Conservation (phyloP, 2,329 filamentous ascomycete species). For the Cercospora nicotianae region DNA sequence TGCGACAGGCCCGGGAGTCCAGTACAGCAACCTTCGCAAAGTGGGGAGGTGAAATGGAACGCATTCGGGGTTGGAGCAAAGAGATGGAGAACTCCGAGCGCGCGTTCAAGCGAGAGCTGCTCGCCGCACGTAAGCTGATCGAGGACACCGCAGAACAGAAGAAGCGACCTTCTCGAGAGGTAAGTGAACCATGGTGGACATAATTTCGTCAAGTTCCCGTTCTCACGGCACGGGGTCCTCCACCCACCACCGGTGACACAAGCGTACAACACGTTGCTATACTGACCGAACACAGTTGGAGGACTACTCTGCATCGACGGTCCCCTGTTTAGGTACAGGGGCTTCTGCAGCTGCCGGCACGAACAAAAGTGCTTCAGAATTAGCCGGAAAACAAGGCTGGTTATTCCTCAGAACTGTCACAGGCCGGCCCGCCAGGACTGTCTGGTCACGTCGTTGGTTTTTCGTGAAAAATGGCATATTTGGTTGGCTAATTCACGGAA, state of each 20-base stretch:
- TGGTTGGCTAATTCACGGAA: constrained; percentile 85
- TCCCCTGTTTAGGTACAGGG: constrained; percentile 76
- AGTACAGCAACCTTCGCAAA: constrained; percentile 62
- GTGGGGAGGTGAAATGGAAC: constrained; percentile 79
- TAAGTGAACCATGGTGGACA: neutral
- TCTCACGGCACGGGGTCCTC: neutral
- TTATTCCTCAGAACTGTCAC: constrained; percentile 77
- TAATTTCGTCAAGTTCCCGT: neutral
- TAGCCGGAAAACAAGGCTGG: constrained; percentile 89
- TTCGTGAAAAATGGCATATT: constrained; percentile 96
- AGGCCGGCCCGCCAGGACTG: constrained; percentile 85
- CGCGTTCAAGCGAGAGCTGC: constrained; percentile 77
- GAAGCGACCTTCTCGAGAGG: constrained; percentile 78
- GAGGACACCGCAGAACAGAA: constrained; percentile 71
- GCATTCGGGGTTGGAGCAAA: constrained; percentile 86
- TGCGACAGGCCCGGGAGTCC: constrained; percentile 69
- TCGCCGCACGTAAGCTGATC: constrained; percentile 75
- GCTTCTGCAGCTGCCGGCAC: constrained; percentile 57
- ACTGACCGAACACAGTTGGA: constrained; percentile 56
- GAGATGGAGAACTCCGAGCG: constrained; percentile 91
- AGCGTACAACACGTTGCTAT: neutral
- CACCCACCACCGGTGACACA: neutral
- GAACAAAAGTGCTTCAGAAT: constrained; percentile 53
- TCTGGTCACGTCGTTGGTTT: constrained; percentile 91
- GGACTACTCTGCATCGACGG: constrained; percentile 85